Percentiles rank a stretch among this genome's conserved stretches.
Evolutionary conservation across 140 eudicot genomes (phyloP).

Genomic region (Erigeron philadelphicus): DNA sequence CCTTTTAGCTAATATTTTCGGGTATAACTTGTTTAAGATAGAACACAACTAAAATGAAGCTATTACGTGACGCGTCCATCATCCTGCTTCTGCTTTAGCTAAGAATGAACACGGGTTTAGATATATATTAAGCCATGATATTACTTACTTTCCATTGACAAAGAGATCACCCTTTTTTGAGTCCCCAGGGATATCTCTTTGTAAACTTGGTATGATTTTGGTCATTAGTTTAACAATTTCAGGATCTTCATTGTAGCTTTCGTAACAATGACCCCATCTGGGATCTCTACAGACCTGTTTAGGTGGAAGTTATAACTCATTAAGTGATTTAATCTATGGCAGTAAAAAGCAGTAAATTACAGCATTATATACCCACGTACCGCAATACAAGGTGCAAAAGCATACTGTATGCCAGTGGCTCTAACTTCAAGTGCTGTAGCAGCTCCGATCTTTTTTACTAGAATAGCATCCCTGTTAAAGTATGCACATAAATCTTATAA

Average conservation of each 20-base stretch:
- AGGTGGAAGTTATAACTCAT: background rate
- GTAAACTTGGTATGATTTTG: slow-evolving; percentile 62
- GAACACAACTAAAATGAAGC: background rate
- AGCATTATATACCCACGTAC: slow-evolving; percentile 23
- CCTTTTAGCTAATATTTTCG: no score
- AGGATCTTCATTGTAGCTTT: slow-evolving; percentile 74
- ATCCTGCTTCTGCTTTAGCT: background rate
- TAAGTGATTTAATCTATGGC: background rate
- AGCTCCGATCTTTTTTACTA: slow-evolving; percentile 77
- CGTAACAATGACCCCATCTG: slow-evolving; percentile 79
- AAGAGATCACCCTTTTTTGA: slow-evolving; percentile 55
- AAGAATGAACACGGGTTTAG: background rate
- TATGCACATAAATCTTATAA: background rate
- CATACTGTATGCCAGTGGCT: slow-evolving; percentile 71
- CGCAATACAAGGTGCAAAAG: slow-evolving; percentile 77
- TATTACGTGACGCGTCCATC: background rate
- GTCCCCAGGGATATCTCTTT: slow-evolving; percentile 51
- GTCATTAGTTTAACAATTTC: slow-evolving; percentile 62
- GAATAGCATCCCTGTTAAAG: slow-evolving; percentile 53
- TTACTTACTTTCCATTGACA: slow-evolving; percentile 57
- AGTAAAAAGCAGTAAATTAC: background rate
- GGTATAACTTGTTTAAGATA: background rate
- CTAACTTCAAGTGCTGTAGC: slow-evolving; percentile 84
- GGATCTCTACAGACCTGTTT: slow-evolving; percentile 79
- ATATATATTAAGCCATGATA: background rate